Evolutionary conservation across 177 flowering plant species (phyloP).

Genomic region (Vitis hybrid): DNA sequence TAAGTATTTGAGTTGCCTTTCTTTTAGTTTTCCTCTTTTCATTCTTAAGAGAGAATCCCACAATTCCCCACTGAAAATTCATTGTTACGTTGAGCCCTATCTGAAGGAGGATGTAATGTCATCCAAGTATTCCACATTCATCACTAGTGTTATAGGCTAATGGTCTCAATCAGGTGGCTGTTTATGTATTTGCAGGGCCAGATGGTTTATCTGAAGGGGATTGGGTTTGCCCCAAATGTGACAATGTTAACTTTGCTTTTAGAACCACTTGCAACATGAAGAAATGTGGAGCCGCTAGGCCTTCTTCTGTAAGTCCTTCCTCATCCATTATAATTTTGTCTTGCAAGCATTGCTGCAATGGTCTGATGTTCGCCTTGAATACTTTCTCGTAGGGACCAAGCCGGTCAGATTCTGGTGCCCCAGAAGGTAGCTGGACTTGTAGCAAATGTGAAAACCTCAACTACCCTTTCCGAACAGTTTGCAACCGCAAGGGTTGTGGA

Average conservation of each 20-base stretch:
- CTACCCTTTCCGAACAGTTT: conserved; percentile 47
- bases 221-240: conserved; percentile 55
- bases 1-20: too few relatives aligned
- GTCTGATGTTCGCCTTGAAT: background rate
- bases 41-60: too few relatives aligned
- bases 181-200: conserved; percentile 33
- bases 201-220: conserved; percentile 46
- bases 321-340: background rate
- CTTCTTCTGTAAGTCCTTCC: conserved; percentile 29
- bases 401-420: conserved; percentile 24
- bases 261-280: conserved; percentile 50
- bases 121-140: too few relatives aligned
- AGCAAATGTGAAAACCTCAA: conserved; percentile 42
- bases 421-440: conserved; percentile 56
- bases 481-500: conserved; percentile 50
- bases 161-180: too few relatives aligned
- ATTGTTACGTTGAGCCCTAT: too few relatives aligned
- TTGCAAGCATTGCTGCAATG: background rate
- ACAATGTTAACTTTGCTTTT: conserved; percentile 49
- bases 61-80: too few relatives aligned
- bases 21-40: too few relatives aligned
- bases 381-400: conserved; percentile 27
- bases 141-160: too few relatives aligned
- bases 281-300: conserved; percentile 46
- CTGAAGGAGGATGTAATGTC: too few relatives aligned